Percentiles rank a stretch among this genome's conserved stretches.
Conservation (phyloP, 169 alveolate species). For the Plasmodium cynomolgi region DNA sequence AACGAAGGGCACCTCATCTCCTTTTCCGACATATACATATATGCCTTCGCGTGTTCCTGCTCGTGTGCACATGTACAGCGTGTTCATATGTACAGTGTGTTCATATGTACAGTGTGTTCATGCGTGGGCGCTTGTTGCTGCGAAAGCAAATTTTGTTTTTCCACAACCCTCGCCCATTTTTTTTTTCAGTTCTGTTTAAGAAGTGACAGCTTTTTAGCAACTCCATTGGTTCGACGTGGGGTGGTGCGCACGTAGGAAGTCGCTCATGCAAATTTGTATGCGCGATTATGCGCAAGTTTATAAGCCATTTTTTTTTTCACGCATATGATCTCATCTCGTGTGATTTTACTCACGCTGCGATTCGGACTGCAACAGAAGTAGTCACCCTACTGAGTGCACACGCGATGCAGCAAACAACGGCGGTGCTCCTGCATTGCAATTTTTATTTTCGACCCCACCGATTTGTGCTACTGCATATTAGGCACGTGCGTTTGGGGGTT, state of each 20-base stretch:
- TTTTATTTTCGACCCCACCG: not conserved
- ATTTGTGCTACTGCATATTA: not conserved
- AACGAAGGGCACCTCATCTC: not conserved
- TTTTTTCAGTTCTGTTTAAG: not conserved
- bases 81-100: not conserved
- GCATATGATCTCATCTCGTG: not conserved
- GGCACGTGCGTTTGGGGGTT: not conserved
- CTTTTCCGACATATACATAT: not conserved
- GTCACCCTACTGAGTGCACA: not conserved
- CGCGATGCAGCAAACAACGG: not conserved
- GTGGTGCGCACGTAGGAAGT: not conserved
- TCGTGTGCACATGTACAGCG: not conserved
- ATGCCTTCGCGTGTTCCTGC: not conserved
- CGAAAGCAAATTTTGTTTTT: not conserved
- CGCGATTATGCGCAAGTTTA: not conserved
- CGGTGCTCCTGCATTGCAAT: not conserved
- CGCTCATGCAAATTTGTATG: not conserved
- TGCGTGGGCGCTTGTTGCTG: not conserved
- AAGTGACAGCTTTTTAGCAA: not conserved
- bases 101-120: not conserved
- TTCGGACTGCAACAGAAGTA: not conserved
- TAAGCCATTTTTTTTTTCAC: not conserved
- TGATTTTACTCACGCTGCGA: not conserved
- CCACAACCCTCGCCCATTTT: not conserved
- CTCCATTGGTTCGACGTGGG: not conserved